These are phyloP conservation scores for Plantago lanceolata DNA, from an alignment of 305 asterid species.

Conservation along the genomic window DNA sequence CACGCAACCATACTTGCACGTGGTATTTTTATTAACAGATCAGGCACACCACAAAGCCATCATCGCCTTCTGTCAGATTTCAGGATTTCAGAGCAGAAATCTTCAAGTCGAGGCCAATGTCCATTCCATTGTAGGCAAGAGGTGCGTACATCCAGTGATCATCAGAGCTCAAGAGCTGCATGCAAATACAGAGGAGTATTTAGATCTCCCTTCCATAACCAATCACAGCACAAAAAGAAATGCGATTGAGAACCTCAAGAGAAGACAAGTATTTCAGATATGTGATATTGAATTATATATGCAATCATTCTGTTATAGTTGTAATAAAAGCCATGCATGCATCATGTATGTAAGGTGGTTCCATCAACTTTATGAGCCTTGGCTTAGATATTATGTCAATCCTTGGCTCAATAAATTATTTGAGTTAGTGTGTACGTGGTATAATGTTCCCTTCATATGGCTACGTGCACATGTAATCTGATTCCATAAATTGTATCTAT, in stretches of 20 bases:
- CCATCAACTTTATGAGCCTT: no score
- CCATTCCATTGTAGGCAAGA: slow-evolving; percentile 47
- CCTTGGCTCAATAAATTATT: background rate
- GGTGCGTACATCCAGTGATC: slow-evolving; percentile 52
- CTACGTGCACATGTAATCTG: background rate
- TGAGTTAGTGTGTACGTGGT: background rate
- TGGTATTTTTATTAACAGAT: slow-evolving; percentile 25
- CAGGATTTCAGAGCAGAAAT: slow-evolving; percentile 22
- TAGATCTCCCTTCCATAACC: background rate
- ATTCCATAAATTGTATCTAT: background rate
- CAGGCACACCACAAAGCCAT: slow-evolving; percentile 14
- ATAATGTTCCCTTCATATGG: background rate
- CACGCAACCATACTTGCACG: slow-evolving; percentile 4
- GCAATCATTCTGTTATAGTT: background rate
- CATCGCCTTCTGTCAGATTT: slow-evolving; percentile 24
- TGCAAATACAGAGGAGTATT: background rate
- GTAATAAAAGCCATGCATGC: background rate
- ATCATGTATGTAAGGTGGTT: background rate
- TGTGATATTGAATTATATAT: no score
- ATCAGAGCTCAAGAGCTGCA: slow-evolving; percentile 52
- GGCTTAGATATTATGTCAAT: no score
- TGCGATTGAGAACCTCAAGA: background rate
- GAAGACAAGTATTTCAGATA: no score
- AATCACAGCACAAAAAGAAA: background rate
- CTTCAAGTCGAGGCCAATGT: slow-evolving; percentile 34